These are phyloP conservation scores for Alternaria sp. DNA, from an alignment of 2,329 filamentous ascomycete genomes.

Conservation along the genomic window DNA sequence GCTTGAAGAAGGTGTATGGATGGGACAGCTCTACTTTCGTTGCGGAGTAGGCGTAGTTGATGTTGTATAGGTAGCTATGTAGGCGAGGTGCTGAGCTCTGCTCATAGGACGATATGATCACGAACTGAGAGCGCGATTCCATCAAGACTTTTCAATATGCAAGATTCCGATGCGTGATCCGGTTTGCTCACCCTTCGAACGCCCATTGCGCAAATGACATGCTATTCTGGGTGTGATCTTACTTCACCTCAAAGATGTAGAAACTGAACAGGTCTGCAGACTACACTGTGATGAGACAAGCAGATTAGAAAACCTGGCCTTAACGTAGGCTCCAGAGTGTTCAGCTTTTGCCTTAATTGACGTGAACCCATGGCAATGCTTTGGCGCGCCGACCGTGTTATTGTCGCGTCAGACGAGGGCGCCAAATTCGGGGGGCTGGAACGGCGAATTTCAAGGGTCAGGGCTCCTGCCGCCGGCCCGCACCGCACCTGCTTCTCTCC, in stretches of 20 bases:
- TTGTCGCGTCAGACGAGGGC: background rate
- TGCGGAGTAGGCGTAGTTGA: background rate
- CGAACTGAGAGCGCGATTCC: no score
- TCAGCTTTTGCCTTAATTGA: background rate
- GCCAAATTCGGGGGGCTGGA: background rate
- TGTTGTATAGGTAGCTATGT: background rate
- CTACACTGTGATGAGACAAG: no score
- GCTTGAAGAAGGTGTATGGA: conserved; percentile 17
- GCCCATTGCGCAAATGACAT: background rate
- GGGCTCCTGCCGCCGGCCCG: background rate
- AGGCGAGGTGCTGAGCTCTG: background rate
- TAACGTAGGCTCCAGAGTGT: background rate
- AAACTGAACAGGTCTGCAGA: no score
- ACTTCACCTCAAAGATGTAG: no score
- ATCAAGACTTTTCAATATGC: background rate
- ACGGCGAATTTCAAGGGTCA: background rate
- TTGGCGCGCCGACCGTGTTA: background rate
- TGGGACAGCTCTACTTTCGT: conserved; percentile 20
- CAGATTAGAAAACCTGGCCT: background rate
- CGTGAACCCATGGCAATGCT: background rate
- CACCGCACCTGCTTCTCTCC: background rate
- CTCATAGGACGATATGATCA: background rate
- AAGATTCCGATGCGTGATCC: background rate
- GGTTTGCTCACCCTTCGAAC: background rate
- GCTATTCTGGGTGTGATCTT: background rate